phyloP scores from a whole-genome alignment of 2,329 filamentous ascomycete genomes.

The Talaromyces sp. region DNA sequence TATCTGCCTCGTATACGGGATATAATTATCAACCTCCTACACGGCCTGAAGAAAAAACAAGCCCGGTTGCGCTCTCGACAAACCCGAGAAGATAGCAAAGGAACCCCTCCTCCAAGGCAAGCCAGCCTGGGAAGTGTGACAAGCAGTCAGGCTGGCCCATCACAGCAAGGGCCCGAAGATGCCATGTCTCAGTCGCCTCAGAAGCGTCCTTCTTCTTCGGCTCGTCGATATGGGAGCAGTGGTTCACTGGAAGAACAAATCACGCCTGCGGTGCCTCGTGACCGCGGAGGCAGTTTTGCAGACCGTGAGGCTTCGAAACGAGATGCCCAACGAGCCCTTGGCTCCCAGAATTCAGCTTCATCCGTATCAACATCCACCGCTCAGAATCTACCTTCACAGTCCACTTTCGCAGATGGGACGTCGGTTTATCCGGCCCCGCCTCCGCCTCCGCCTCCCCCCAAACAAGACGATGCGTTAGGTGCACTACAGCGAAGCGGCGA shows the following conservation, averaged over 20 bases:
- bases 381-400: constrained; percentile 69
- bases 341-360: constrained; percentile 15
- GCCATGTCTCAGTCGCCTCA: constrained; percentile 25
- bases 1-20: constrained; percentile 93
- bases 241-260: constrained; percentile 32
- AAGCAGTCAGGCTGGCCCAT: constrained; percentile 36
- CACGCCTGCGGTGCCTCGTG: constrained; percentile 18
- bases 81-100: constrained; percentile 44
- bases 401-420: constrained; percentile 60
- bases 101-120: constrained; percentile 31
- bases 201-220: constrained; percentile 23
- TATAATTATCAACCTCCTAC: constrained; percentile 95
- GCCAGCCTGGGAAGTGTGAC: constrained; percentile 43
- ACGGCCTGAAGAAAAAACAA: constrained; percentile 95
- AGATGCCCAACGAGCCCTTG: constrained; percentile 32
- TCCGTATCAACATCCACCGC: constrained; percentile 61
- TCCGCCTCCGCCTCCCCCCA: constrained; percentile 73
- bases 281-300: constrained; percentile 25
- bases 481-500: constrained; percentile 89
- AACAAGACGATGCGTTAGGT: constrained; percentile 82
- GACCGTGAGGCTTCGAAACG: constrained; percentile 36
- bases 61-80: constrained; percentile 67
- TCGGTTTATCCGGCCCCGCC: constrained; percentile 60
- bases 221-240: constrained; percentile 34
- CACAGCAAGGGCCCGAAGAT: constrained; percentile 39